Conservation (phyloP, 495 filamentous ascomycete genomes). For the Daldinia loculata region DNA sequence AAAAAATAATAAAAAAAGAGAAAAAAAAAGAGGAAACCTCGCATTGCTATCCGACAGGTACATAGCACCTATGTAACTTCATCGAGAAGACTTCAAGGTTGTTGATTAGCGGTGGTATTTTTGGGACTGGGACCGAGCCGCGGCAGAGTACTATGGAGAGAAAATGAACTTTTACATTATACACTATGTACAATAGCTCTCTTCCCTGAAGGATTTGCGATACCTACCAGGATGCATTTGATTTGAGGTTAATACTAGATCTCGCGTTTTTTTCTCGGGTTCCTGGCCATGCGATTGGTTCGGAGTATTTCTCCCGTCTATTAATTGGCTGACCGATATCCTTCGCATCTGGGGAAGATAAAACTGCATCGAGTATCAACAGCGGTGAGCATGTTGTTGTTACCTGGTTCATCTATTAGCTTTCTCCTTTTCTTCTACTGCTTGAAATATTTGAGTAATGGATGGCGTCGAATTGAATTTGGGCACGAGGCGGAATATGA, state of each 20-base stretch:
- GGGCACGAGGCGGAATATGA: not conserved
- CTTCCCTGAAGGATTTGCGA: conserved; percentile 10
- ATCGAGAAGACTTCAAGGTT: conserved; percentile 17
- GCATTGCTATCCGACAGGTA: not conserved
- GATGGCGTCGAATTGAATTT: conserved; percentile 26
- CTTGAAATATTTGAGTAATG: not conserved
- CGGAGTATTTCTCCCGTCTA: conserved; percentile 36
- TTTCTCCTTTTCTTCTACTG: conserved; percentile 1
- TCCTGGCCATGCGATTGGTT: conserved; percentile 21
- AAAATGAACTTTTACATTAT: not conserved
- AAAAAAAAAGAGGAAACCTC: not conserved
- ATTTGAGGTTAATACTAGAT: conserved; percentile 22
- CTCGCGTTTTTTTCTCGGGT: conserved; percentile 5
- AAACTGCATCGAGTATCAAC: conserved; percentile 24
- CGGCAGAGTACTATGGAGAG: conserved; percentile 21
- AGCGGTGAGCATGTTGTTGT: conserved; percentile 17
- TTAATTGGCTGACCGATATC: conserved; percentile 20
- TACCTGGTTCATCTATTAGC: not conserved
- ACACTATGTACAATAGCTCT: not conserved
- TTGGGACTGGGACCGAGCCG: conserved; percentile 24
- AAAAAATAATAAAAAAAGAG: too few species aligned
- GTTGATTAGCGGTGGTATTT: conserved; percentile 20
- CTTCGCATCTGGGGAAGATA: conserved; percentile 20
- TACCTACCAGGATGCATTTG: conserved; percentile 14
- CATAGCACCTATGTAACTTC: not conserved